Conservation (phyloP, 2,329 filamentous ascomycete genomes). For the Penicillium oxalicum region DNA sequence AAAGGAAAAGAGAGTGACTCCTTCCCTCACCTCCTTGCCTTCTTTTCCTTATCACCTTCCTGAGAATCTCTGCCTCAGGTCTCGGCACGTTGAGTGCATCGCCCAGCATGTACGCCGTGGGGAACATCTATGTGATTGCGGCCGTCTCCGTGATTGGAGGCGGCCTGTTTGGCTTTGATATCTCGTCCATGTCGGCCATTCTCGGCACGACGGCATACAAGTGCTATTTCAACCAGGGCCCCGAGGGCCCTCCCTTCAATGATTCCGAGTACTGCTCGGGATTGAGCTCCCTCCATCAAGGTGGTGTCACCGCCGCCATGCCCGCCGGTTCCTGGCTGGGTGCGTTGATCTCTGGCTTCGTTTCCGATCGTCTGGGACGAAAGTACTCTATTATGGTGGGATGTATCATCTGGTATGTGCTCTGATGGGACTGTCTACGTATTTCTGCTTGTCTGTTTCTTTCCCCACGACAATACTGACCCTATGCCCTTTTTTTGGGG, state of each 20-base stretch:
- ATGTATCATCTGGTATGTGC: constrained; percentile 41
- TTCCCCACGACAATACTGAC: too few relatives aligned
- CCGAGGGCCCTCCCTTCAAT: constrained; percentile 54
- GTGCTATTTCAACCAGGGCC: constrained; percentile 58
- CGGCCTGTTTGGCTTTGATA: constrained; percentile 31
- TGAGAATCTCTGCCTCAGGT: neutral
- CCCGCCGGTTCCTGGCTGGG: constrained; percentile 65
- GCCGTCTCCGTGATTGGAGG: constrained; percentile 45
- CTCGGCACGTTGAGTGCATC: neutral
- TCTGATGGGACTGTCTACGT: neutral
- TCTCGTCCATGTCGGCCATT: constrained; percentile 33
- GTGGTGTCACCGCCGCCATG: constrained; percentile 67
- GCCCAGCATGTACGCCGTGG: constrained; percentile 32
- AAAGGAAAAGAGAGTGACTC: too few relatives aligned
- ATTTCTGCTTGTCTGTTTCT: too few relatives aligned
- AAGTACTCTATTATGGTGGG: constrained; percentile 48
- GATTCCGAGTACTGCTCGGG: constrained; percentile 40
- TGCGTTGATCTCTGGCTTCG: constrained; percentile 49
- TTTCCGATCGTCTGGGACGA: constrained; percentile 52
- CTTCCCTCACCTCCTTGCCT: too few relatives aligned
- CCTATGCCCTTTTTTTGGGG: neutral
- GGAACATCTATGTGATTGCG: constrained; percentile 55
- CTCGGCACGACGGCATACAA: constrained; percentile 49
- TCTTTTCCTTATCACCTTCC: neutral
- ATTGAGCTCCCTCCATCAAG: constrained; percentile 49